Conservation (phyloP, 306 rosid genomes). For the Citrullus colocynthis region DNA sequence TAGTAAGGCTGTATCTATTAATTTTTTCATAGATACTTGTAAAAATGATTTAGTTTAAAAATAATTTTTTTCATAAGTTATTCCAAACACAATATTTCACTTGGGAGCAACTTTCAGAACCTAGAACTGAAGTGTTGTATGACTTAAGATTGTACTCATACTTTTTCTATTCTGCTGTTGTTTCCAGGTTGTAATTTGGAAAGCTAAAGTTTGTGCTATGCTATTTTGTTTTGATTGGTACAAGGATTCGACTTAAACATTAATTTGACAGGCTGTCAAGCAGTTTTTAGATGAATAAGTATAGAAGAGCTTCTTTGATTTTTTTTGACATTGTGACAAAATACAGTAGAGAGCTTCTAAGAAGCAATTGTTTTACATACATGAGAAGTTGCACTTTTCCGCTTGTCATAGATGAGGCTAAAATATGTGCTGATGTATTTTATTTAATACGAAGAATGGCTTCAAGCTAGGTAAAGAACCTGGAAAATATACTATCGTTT, state of each 20-base stretch:
- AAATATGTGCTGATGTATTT: background rate
- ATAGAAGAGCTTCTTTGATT: background rate
- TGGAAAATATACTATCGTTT: background rate
- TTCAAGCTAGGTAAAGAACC: background rate
- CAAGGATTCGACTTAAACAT: background rate
- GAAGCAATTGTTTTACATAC: background rate
- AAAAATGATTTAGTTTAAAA: background rate
- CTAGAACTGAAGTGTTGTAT: background rate
- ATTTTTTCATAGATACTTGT: background rate
- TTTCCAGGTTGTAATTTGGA: background rate
- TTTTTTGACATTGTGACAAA: background rate
- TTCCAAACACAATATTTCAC: background rate
- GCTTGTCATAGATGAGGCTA: background rate
- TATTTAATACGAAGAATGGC: background rate
- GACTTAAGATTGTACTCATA: background rate
- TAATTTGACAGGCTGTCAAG: background rate
- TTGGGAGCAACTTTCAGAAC: background rate
- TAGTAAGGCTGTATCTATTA: background rate
- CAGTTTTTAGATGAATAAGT: background rate
- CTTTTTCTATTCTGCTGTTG: background rate
- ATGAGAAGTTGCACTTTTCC: background rate
- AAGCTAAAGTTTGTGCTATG: background rate
- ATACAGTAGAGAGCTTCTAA: background rate
- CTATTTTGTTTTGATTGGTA: background rate
- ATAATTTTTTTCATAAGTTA: background rate